Evolutionary conservation across 177 flowering plant species (phyloP), one percentile per base, ranked within the genome.

Genomic region (Vitis hybrid): DNA sequence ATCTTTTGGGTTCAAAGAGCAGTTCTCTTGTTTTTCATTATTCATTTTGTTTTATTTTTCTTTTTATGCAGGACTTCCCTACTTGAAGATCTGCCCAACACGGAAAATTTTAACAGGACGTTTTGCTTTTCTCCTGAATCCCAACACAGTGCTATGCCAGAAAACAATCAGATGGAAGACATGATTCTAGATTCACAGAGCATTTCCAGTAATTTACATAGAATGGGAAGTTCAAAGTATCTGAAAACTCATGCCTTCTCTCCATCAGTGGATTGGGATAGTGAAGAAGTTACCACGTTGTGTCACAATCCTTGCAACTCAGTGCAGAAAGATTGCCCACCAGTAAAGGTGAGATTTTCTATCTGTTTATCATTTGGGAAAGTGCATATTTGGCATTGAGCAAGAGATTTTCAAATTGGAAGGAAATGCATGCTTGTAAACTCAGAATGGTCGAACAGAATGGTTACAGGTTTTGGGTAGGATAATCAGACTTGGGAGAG

Each of bases 41-140:
- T 64, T 56, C 45, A 55, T 8, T 49, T 56, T 21, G 45, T 39
- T 50, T n/a, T 66, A 26, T 17, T 51, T 59, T 66, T 18, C 49
- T 21, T 49, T 62, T 61, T 2, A 71, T 76, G 73, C 75, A 80
- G 82, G 71, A 69, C 50, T 66, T 74, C 77, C 51, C 71, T 80
- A 13, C 65, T 71, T 50, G 78, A 73, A 62, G 80, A 74, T 65
- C 70, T 65, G 1, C 68, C 77, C 7, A 23, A 21, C 59, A 21
- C 12, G 17, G 79, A 66, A 63, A 60, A 57, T 55, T 10, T 54
- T 51, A 23, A 56, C 17, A 51, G 61, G 3, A 60, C 77, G 26
- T 74, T 64, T 69, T 64, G 56, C 62, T 55, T 56, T 64, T 68
- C 60, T 17, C 74, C 78, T 54, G 69, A 49, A 4, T 45, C 54